Base-by-base conservation (phyloP, 495 filamentous ascomycete genomes). In the Staphylotrichum longicolle region DNA sequence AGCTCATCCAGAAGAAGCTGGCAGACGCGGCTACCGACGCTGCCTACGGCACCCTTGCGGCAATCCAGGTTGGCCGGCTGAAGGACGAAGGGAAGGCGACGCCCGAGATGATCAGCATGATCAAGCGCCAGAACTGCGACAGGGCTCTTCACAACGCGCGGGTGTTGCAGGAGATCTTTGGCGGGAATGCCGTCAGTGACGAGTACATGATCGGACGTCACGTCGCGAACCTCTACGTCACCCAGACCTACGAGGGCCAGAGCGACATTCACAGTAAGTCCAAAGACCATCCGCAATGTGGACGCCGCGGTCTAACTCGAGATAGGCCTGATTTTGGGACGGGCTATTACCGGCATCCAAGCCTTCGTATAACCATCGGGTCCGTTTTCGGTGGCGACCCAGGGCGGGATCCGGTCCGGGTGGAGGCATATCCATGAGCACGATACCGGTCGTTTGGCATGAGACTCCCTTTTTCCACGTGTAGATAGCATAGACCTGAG, bases 71-170 rank as follows among this genome's bases (percentile, higher is more conserved):
- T 47, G 94, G 93, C 45, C 78, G 95, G 62, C 82, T 98, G 14
- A 97, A 96, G 80, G 94, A 98, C 70, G 84, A 89, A 68, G 92
- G 93, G 14, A 88, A 91, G 74, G 82, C 83, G 32, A 86, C 89
- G 3, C 93, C 94, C 8, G 95, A 98, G 76, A 97, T 97, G 95
- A 95, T 98, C 68, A 93, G 88, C 45, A 95, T 98, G 91, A 86
- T 97, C 69, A 98, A 98, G 80, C 82, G 94, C 64, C 93, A 98
- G 78, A 98, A 98, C 73, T 98, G 95, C 77, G 94, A 98, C 74
- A 82, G 88, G 42, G 93, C 94, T 14, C 76, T 98, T 66, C 75
- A 83, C 11, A 91, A 93, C 68, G 85, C 93, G 35, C 82, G 94
- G 59, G 80, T 82, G 49, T 76, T 98, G 46, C 94, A 98, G 74